Percentiles rank a stretch among this genome's conserved stretches.
These are phyloP conservation scores for Litchi chinensis DNA, from an alignment of 345 rosid genomes.

Conservation along the genomic window DNA sequence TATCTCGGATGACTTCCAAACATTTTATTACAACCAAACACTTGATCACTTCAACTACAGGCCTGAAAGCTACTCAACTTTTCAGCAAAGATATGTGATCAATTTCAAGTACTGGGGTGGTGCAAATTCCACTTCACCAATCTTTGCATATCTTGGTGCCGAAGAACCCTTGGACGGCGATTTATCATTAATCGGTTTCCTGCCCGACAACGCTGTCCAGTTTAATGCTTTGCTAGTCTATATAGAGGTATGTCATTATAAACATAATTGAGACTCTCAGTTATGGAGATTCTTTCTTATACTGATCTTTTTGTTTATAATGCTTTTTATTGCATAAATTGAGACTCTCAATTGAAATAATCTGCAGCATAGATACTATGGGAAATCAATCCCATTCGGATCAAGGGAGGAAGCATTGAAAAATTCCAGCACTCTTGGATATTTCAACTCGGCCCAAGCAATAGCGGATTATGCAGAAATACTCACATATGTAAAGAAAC, in stretches of 20 bases:
- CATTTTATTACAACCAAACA: conserved; percentile 38
- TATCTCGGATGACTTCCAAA: conserved; percentile 24
- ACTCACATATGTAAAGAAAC: conserved; percentile 47
- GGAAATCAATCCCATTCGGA: conserved; percentile 50
- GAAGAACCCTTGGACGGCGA: conserved; percentile 29
- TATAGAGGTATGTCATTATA: conserved; percentile 37
- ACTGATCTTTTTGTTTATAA: too few species aligned
- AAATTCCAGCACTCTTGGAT: conserved; percentile 47
- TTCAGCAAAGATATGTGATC: conserved; percentile 41
- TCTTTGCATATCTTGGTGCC: conserved; percentile 38
- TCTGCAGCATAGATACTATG: conserved; percentile 49
- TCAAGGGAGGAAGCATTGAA: conserved; percentile 43
- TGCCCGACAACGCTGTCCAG: conserved; percentile 31
- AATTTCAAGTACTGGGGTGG: conserved; percentile 47
- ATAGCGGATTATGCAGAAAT: conserved; percentile 59
- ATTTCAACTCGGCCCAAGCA: conserved; percentile 55
- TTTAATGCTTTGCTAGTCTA: conserved; percentile 35
- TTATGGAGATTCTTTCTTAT: too few species aligned
- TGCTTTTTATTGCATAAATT: background rate
- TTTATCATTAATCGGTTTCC: conserved; percentile 21
- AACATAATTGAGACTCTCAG: too few species aligned
- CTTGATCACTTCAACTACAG: conserved; percentile 51
- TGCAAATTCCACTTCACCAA: conserved; percentile 30
- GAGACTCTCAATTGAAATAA: too few species aligned
- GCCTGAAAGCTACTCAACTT: conserved; percentile 38